These are phyloP conservation scores for Graphium sp. DNA, from an alignment of 2,329 filamentous ascomycete genomes.

Conservation along the genomic window DNA sequence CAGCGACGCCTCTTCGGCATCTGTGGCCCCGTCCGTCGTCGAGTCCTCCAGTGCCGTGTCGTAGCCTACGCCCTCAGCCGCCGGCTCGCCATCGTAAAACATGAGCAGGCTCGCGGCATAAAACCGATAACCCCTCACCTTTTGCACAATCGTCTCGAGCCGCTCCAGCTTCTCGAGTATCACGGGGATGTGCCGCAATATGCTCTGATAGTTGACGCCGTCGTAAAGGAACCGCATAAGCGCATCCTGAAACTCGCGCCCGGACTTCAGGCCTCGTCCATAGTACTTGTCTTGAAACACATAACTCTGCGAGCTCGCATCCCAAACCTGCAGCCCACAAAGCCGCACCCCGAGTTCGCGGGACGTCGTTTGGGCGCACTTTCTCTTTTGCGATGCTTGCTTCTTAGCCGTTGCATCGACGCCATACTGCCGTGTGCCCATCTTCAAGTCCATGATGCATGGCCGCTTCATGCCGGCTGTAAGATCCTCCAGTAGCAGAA, in stretches of 20 bases:
- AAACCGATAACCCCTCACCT: conserved; percentile 73
- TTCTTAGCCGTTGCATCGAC: conserved; percentile 87
- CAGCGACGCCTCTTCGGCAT: conserved; percentile 33
- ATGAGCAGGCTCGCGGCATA: conserved; percentile 91
- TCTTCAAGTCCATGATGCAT: conserved; percentile 94
- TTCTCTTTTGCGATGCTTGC: conserved; percentile 78
- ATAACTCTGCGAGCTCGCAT: conserved; percentile 65
- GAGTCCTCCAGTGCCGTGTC: conserved; percentile 37
- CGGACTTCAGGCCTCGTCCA: conserved; percentile 73
- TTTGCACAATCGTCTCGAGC: conserved; percentile 68
- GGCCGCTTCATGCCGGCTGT: conserved; percentile 93
- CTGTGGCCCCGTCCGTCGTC: conserved; percentile 39
- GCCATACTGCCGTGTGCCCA: conserved; percentile 95
- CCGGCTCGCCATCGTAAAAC: conserved; percentile 79
- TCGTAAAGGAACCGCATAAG: conserved; percentile 84
- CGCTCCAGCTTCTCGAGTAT: conserved; percentile 71
- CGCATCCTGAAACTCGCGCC: conserved; percentile 75
- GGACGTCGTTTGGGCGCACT: conserved; percentile 86
- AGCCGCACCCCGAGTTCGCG: conserved; percentile 81
- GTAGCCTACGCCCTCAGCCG: conserved; percentile 24
- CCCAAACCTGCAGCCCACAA: conserved; percentile 94
- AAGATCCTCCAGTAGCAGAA: conserved; percentile 82
- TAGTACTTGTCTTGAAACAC: conserved; percentile 99
- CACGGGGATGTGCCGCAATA: conserved; percentile 72
- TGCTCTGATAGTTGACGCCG: conserved; percentile 63